Evolutionary conservation across 306 rosid species (phyloP), one percentile per base, ranked within the genome.

Genomic region (Sicyos baderoa): DNA sequence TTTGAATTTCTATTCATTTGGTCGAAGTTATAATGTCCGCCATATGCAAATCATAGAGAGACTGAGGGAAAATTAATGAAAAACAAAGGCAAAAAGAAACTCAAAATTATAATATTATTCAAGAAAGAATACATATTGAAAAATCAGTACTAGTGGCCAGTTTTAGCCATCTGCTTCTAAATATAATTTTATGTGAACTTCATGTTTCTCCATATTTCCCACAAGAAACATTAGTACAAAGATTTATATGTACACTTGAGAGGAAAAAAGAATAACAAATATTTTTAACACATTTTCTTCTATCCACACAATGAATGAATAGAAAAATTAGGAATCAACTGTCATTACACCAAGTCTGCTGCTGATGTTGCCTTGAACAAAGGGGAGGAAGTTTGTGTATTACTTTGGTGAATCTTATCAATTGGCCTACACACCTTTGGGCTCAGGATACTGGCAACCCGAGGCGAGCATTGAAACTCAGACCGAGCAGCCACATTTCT

Each of bases 401-500:
- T 12, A 22, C 40, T 65, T 65, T 66, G 71, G n/a, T 45, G 71
- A 14, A 47, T 47, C 71, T 22, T 45, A 7, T 66, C 71, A 13
- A 22, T 19, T 42, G 70, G n/a, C 52, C 53, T 40, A 18, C 0
- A 40, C 19, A 71, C 54, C 23, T 32, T 40, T 71, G 53, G 53
- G 75, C 63, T 71, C 54, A 71, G 29, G 7, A 77, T 66, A 5
- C 79, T 64, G 53, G 71, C 19, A 73, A 69, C 62, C 57, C 78
- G 81, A 14, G 84, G 76, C 40, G 91, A 73, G 47, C 82, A 75
- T 16, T 68, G 60, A 48, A 82, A 81, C 74, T 75, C 83, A 0
- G 77, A 6, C 25, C 83, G 76, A 18, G 81, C 76, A 23, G 73
- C 68, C 32, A 66, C 73, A 22, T 87, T 88, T 80, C 90, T 85